These are phyloP conservation scores for Gynandropsis gynandra DNA, from an alignment of 345 rosid genomes.

Conservation along the genomic window DNA sequence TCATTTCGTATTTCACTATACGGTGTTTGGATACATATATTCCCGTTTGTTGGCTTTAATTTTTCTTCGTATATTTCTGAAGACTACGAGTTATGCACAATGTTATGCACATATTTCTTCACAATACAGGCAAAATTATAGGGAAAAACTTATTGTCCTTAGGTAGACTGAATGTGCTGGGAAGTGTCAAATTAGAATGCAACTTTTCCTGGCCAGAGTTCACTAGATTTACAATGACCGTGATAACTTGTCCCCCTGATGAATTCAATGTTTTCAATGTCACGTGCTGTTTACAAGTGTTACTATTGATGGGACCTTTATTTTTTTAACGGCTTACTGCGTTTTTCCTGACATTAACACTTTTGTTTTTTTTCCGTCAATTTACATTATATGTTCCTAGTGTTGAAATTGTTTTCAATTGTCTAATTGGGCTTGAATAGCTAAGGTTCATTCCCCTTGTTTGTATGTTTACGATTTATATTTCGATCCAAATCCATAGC, in stretches of 20 bases:
- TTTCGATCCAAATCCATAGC: neutral
- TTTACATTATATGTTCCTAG: neutral
- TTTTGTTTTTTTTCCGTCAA: neutral
- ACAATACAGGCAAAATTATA: no score
- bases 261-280: no score
- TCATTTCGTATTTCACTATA: slow-evolving; percentile 20
- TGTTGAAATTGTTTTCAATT: neutral
- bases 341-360: neutral
- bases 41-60: neutral
- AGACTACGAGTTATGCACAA: neutral
- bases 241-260: no score
- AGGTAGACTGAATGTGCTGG: no score
- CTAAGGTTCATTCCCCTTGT: neutral
- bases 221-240: no score
- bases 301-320: no score
- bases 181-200: no score
- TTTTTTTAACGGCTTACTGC: neutral
- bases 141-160: no score
- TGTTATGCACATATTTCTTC: no score
- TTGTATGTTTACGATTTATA: slow-evolving; percentile 8
- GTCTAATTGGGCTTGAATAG: neutral
- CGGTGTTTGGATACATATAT: neutral
- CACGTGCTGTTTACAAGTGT: no score
- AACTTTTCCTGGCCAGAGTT: no score
- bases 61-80: neutral